A percentile compares a stretch with the other conserved stretches of the same genome.
Evolutionary conservation across 805 yeast species (phyloP).

Genomic region (Lachancea sp.): DNA sequence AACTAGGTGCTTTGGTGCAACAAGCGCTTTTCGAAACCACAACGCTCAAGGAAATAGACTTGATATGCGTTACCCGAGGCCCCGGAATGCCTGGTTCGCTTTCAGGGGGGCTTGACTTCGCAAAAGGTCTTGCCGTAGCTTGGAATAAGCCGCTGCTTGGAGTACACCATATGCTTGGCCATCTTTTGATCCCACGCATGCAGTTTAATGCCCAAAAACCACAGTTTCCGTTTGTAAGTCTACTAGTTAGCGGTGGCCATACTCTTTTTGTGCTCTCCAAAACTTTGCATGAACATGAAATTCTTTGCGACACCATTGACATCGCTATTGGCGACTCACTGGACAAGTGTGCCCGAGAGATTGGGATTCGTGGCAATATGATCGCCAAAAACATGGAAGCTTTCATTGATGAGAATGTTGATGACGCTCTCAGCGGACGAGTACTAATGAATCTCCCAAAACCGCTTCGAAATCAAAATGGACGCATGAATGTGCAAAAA

Average conservation of each 20-base stretch:
- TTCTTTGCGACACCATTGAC: conserved; percentile 70
- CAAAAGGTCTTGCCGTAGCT: conserved; percentile 77
- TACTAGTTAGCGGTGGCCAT: conserved; percentile 90
- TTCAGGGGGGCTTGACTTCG: conserved; percentile 73
- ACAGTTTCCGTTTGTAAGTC: conserved; percentile 61
- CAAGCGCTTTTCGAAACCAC: conserved; percentile 33
- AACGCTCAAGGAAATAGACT: conserved; percentile 43
- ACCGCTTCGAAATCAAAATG: conserved; percentile 48
- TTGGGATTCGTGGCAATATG: conserved; percentile 78
- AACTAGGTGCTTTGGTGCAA: conserved; percentile 46
- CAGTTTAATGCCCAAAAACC: conserved; percentile 40
- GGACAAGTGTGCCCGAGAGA: conserved; percentile 84
- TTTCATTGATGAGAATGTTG: conserved; percentile 33
- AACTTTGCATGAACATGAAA: conserved; percentile 57
- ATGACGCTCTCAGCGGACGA: conserved; percentile 5
- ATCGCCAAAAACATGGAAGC: conserved; percentile 76
- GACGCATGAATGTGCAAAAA: conserved; percentile 39
- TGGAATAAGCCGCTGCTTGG: conserved; percentile 77
- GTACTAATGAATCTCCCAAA: conserved; percentile 35
- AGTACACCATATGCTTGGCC: conserved; percentile 96
- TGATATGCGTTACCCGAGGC: conserved; percentile 87
- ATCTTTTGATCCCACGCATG: conserved; percentile 62
- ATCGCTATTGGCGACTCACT: conserved; percentile 91
- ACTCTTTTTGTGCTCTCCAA: conserved; percentile 74
- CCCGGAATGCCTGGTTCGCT: conserved; percentile 95